A percentile compares a stretch with the other conserved stretches of the same genome.
phyloP scores from a whole-genome alignment of 768 basidiomycete species.

The Kwoniella botswanensis region DNA sequence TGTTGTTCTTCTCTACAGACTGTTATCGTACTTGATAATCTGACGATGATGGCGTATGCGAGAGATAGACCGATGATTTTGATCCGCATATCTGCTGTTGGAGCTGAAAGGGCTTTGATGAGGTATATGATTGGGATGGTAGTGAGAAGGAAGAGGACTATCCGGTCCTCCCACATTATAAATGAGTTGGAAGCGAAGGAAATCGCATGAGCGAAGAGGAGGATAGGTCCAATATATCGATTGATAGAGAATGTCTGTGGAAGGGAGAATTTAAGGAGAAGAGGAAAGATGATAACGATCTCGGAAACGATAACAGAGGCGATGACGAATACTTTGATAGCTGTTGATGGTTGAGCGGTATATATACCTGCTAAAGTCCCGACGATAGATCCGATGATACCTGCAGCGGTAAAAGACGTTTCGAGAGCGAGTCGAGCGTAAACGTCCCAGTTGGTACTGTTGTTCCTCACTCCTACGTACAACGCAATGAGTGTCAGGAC shows the following conservation, averaged over 20 bases:
- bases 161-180: constrained; percentile 94
- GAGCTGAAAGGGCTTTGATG: constrained; percentile 70
- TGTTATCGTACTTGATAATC: constrained; percentile 80
- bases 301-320: constrained; percentile 45
- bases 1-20: constrained; percentile 95
- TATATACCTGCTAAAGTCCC: constrained; percentile 56
- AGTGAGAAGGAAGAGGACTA: constrained; percentile 74
- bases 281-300: constrained; percentile 30
- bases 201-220: constrained; percentile 67
- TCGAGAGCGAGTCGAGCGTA: constrained; percentile 62
- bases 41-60: constrained; percentile 70
- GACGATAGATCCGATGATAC: constrained; percentile 63
- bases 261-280: constrained; percentile 18
- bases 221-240: constrained; percentile 48
- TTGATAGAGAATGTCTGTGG: constrained; percentile 30
- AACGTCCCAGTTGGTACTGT: constrained; percentile 54
- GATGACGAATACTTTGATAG: constrained; percentile 50
- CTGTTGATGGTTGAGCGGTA: constrained; percentile 29
- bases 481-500: constrained; percentile 66
- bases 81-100: constrained; percentile 69
- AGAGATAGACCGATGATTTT: constrained; percentile 76
- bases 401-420: constrained; percentile 63
- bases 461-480: constrained; percentile 63
- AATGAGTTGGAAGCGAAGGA: constrained; percentile 92
- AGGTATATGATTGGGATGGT: constrained; percentile 66